Conservation (phyloP, 2,329 filamentous ascomycete species). For the Colletotrichum camelliae region DNA sequence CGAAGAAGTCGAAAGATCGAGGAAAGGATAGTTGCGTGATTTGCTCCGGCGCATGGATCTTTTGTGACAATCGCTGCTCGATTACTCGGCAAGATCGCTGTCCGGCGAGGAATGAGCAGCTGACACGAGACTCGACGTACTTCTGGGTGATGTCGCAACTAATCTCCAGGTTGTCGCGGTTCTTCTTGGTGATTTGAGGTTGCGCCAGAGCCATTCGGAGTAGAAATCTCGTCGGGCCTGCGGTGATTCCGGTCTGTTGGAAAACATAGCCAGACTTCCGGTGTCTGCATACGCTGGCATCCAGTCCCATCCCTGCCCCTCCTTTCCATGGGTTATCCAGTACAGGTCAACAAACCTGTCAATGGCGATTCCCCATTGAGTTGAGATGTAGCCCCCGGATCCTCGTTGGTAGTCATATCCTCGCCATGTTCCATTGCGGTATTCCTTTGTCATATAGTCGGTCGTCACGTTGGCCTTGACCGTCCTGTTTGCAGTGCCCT, state of each 20-base stretch:
- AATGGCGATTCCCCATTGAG: not conserved
- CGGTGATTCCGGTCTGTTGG: not conserved
- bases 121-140: conserved; percentile 3
- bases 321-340: not conserved
- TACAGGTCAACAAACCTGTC: not conserved
- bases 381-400: not conserved
- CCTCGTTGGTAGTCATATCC: not conserved
- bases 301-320: not conserved
- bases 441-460: not conserved
- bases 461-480: not conserved
- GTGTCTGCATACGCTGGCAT: not conserved
- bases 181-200: not conserved
- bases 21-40: conserved; percentile 1
- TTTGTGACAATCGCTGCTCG: not conserved
- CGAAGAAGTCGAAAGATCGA: not conserved
- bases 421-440: not conserved
- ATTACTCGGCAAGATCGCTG: not conserved
- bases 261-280: accelerated
- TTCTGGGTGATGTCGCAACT: not conserved
- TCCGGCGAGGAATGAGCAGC: not conserved
- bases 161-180: not conserved
- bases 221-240: not conserved
- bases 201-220: not conserved
- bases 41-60: not conserved
- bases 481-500: not conserved